Evolutionary conservation across 331 rosid species (phyloP), one percentile per base, ranked within the genome.

Genomic region (Telfairia occidentalis): DNA sequence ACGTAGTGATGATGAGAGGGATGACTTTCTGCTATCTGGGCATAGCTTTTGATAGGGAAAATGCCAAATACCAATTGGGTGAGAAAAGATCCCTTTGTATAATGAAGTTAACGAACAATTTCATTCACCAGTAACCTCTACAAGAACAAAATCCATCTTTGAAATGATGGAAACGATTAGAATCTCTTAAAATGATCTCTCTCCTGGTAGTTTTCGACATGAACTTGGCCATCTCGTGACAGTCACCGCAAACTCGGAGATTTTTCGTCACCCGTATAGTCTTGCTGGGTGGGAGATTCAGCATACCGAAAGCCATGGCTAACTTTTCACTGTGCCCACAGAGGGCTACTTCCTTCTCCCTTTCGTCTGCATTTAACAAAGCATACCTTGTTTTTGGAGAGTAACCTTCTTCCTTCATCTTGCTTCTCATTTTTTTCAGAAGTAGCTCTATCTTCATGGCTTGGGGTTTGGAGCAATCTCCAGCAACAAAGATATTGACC

Each of bases 201-300:
- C 86, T 85, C 46, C 48, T 38, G 19, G 85, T 59, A 18, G 83
- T 43, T 72, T 83, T 91, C 32, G 92, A 87, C 75, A 91, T 82
- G 86, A 89, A 89, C 85, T 85, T 89, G 52, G 90, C 96, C 91
- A 82, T 89, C 85, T 89, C 96, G 76, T 89, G 97, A 60, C 96
- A 91, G 76, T 91, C 97, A 23, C 91, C 81, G 18, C 97, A 91
- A 18, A 89, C 87, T 58, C 96, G 87, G 26, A 81, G 85, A 74
- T 91, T 91, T 83, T 91, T 91, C 5, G 91, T 85, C 49, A 89
- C 89, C 80, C 92, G 81, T 74, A 91, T 83, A 29, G 86, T 84
- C 77, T 86, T 86, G 50, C 97, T 88, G 3, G 84, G 86, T 32
- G 89, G 86, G 77, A 83, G 81, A 81, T 78, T 91, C 82, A 91